Base-by-base conservation (phyloP, 169 alveolate species). In the Plasmodium yoelii region DNA sequence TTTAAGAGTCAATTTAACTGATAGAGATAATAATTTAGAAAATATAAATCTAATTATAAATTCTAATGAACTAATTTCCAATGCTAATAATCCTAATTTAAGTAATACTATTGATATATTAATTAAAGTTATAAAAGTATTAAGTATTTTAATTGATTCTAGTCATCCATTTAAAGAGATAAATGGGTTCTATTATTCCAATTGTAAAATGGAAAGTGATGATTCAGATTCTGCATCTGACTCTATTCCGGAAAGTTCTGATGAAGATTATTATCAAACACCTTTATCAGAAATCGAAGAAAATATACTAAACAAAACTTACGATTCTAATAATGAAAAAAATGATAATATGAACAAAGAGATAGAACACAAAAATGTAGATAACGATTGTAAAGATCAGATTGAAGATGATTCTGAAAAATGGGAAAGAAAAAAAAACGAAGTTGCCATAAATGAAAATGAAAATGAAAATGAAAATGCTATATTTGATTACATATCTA, bases 181-280 rank as follows among this genome's bases (percentile, higher is more conserved):
- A 34, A 61, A 49, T 6, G 63, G 88, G 13, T 77, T 77, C n/a
- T 77, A 77, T 57, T 77, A 49, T 44, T 64, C 75, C 51, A 77
- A 77, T 56, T 49, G 57, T 6, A 19, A 46, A 7, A 64, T 8
- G 0, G 59, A 46, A 2, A 57, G 10, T 1, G 71, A 13, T 28
- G 46, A 71, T 15, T 71, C 56, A n/a, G 65, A 44, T 5, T 49
- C 22, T 7, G 7, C 0, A 6, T 64, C 44, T 15, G 42, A 34
- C 0, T 34, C 42, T 3, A 34, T 34, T 5, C 7, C 4, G 42
- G 42, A 34, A 34, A 34, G 42, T 34, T 34, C 42, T 7, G 42
- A 34, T 34, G 42, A 34, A 34, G 42, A 28, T 42, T 18, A 10
- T 55, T 55, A 15, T 6, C 10, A 39, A 1, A n/a, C 55, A 53